These are phyloP conservation scores for Leccinellum albellum DNA, from an alignment of 768 basidiomycete genomes.

Conservation along the genomic window DNA sequence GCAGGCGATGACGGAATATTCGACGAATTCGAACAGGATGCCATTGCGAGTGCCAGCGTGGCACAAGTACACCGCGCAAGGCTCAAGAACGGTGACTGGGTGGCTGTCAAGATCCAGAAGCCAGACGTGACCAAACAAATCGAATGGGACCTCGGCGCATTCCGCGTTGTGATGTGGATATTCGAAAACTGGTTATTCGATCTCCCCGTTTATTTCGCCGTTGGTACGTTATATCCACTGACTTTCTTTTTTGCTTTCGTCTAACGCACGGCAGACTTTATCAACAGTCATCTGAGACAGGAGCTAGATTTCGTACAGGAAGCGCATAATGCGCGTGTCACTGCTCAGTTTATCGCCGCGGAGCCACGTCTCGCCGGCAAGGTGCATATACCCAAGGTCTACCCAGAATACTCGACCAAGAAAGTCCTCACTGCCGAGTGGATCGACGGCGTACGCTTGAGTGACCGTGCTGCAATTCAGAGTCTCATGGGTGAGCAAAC, in stretches of 20 bases:
- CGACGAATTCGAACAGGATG: slow-evolving; percentile 68
- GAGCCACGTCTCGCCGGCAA: slow-evolving; percentile 68
- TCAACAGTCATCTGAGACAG: slow-evolving; percentile 75
- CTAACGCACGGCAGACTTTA: slow-evolving; percentile 49
- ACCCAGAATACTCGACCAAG: slow-evolving; percentile 67
- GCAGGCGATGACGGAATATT: slow-evolving; percentile 72
- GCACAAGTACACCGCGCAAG: slow-evolving; percentile 87
- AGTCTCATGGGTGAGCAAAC: slow-evolving; percentile 54
- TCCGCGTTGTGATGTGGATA: slow-evolving; percentile 72
- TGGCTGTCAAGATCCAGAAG: slow-evolving; percentile 94
- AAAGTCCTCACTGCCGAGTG: slow-evolving; percentile 83
- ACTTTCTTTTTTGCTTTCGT: not conserved
- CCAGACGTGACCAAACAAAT: slow-evolving; percentile 83
- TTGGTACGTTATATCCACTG: slow-evolving; percentile 44
- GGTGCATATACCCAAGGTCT: slow-evolving; percentile 78
- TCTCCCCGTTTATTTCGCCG: slow-evolving; percentile 77
- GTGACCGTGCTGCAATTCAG: slow-evolving; percentile 55
- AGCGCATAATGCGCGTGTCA: slow-evolving; percentile 70
- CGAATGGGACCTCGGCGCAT: slow-evolving; percentile 76
- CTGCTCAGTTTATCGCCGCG: slow-evolving; percentile 60
- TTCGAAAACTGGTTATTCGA: slow-evolving; percentile 81
- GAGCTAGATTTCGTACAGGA: slow-evolving; percentile 84
- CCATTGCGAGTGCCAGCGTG: slow-evolving; percentile 85
- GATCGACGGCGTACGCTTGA: slow-evolving; percentile 74
- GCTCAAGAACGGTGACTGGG: slow-evolving; percentile 55